A percentile compares a stretch with the other conserved stretches of the same genome.
These are phyloP conservation scores for Fusarium protoensiforme DNA, from an alignment of 2,329 filamentous ascomycete genomes.

Conservation along the genomic window DNA sequence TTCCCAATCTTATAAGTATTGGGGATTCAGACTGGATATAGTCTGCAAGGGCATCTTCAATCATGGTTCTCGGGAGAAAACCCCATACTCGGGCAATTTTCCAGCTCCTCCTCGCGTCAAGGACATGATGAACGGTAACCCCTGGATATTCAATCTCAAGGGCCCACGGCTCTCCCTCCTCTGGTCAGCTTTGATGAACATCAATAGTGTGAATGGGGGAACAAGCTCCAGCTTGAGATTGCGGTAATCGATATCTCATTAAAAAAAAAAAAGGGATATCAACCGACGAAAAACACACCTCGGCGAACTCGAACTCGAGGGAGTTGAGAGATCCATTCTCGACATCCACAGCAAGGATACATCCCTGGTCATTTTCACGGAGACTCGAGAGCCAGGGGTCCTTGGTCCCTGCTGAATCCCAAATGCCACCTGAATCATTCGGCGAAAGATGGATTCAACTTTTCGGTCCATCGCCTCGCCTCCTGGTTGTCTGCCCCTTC, in stretches of 20 bases:
- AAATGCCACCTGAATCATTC: slow-evolving; percentile 35
- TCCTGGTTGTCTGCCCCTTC: not conserved
- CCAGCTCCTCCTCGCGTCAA: not conserved
- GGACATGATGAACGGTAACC: not conserved
- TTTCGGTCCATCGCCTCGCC: slow-evolving; percentile 5
- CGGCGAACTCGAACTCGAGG: not conserved
- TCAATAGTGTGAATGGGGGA: not conserved
- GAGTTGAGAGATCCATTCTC: not conserved
- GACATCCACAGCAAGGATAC: not conserved
- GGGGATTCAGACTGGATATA: not conserved
- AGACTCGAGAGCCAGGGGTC: not conserved
- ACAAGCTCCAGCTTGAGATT: not conserved
- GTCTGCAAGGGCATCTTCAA: not conserved
- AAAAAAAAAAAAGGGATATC: not conserved
- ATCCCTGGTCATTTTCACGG: not conserved
- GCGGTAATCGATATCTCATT: not conserved
- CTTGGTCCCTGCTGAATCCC: slow-evolving; percentile 21
- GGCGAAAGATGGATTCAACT: slow-evolving; percentile 1
- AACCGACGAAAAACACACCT: not conserved
- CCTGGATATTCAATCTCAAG: not conserved
- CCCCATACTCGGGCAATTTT: not conserved
- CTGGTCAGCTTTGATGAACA: not conserved
- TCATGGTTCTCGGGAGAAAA: not conserved
- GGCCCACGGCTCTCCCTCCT: not conserved
- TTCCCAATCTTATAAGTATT: not conserved